Evolutionary conservation across 148 eudicot species (phyloP).

Genomic region (Cornus florida): DNA sequence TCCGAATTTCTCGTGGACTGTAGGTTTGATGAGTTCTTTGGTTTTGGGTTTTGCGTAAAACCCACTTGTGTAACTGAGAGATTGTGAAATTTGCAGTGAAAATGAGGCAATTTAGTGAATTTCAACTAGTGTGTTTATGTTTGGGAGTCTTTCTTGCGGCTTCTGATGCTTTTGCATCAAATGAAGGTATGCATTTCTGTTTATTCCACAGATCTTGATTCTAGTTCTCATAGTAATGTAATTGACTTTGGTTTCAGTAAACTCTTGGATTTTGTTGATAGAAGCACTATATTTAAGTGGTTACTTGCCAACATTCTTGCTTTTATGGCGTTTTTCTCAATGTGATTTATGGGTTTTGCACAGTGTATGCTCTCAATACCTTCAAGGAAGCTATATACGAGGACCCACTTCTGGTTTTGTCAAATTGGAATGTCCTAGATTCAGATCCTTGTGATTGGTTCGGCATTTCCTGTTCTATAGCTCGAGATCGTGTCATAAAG

Average conservation of each 20-base stretch:
- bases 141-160: too few species aligned
- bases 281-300: slow-evolving; percentile 6
- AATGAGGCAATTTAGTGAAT: too few species aligned
- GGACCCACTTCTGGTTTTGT: slow-evolving; percentile 74
- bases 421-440: slow-evolving; percentile 84
- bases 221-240: neutral
- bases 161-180: too few species aligned
- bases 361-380: slow-evolving; percentile 70
- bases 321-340: slow-evolving; percentile 1
- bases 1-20: neutral
- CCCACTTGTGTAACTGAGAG: slow-evolving; percentile 1
- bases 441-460: slow-evolving; percentile 83
- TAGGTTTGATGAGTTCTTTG: slow-evolving; percentile 8
- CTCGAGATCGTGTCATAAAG: slow-evolving; percentile 63
- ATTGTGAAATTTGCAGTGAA: slow-evolving; percentile 5
- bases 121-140: too few species aligned
- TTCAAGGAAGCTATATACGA: slow-evolving; percentile 91
- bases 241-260: neutral
- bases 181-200: neutral
- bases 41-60: slow-evolving; percentile 17
- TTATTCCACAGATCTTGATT: slow-evolving; percentile 38
- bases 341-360: slow-evolving; percentile 18
- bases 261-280: slow-evolving; percentile 1
- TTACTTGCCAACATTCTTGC: neutral
- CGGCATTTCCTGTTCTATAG: slow-evolving; percentile 65